phyloP scores from a whole-genome alignment of 257 asterid genomes.

The Gardenia jasminoides region DNA sequence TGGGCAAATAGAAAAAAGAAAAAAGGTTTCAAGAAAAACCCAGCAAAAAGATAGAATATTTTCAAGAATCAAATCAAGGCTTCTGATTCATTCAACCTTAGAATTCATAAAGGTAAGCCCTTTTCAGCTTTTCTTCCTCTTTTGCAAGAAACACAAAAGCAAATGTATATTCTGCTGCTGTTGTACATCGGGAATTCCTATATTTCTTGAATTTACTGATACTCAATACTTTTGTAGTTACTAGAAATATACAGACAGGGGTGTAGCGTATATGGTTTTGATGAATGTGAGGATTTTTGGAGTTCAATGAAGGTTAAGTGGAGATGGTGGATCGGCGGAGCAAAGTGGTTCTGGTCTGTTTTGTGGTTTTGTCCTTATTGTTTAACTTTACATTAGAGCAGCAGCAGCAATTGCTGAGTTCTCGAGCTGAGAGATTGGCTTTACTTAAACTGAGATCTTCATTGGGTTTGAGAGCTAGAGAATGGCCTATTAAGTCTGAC shows the following conservation, averaged over 20 bases:
- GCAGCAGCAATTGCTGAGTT: conserved; percentile 44
- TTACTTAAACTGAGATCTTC: conserved; percentile 91
- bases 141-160: conserved; percentile 5
- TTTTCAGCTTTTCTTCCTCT: conserved; percentile 9
- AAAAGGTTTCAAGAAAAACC: conserved; percentile 11
- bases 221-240: not conserved
- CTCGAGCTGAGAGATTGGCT: conserved; percentile 57
- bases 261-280: conserved; percentile 16
- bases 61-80: conserved; percentile 35
- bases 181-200: conserved; percentile 12
- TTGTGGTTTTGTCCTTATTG: conserved; percentile 41
- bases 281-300: conserved; percentile 38
- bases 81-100: conserved; percentile 33
- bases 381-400: conserved; percentile 55
- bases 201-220: not conserved
- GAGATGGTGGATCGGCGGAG: conserved; percentile 65
- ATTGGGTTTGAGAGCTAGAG: conserved; percentile 78
- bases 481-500: conserved; percentile 83
- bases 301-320: conserved; percentile 66
- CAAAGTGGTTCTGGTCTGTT: conserved; percentile 30
- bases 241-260: not conserved
- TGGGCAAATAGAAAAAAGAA: not conserved
- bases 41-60: not conserved
- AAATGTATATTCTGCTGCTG: conserved; percentile 31
- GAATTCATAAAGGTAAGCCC: conserved; percentile 37